phyloP scores from a whole-genome alignment of 2,329 filamentous ascomycete species.

The Microdochium bolleyi region DNA sequence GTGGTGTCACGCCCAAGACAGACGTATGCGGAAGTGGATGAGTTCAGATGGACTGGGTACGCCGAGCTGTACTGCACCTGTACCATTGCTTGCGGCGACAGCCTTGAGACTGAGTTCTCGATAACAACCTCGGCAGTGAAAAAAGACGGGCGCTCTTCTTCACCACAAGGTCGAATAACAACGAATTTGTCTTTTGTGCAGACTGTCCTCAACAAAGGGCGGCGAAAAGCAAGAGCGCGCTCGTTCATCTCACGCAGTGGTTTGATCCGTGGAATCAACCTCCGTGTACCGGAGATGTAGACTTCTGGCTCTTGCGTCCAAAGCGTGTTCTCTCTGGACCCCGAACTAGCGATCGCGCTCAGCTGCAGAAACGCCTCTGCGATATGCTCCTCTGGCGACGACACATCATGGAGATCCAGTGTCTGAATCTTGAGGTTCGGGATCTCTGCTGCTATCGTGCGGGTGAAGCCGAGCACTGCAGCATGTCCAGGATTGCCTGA shows the following conservation, averaged over 20 bases:
- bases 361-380: conserved; percentile 10
- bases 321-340: background rate
- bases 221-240: background rate
- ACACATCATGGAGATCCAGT: conserved; percentile 14
- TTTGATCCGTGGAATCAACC: background rate
- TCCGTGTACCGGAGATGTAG: background rate
- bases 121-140: background rate
- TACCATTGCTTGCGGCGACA: background rate
- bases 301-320: background rate
- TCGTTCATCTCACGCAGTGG: background rate
- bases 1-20: background rate
- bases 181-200: background rate
- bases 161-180: background rate
- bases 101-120: background rate
- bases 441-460: conserved; percentile 20
- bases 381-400: conserved; percentile 5
- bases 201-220: background rate
- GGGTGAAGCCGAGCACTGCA: conserved; percentile 19
- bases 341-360: background rate
- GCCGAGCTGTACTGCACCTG: background rate
- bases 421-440: conserved; percentile 16
- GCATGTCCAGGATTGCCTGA: conserved; percentile 14
- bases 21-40: background rate
- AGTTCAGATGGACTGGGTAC: background rate
- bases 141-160: background rate